Evolutionary conservation across 2,329 filamentous ascomycete species (phyloP), one percentile per base, ranked within the genome.

Genomic region (Arthroderma sp.): DNA sequence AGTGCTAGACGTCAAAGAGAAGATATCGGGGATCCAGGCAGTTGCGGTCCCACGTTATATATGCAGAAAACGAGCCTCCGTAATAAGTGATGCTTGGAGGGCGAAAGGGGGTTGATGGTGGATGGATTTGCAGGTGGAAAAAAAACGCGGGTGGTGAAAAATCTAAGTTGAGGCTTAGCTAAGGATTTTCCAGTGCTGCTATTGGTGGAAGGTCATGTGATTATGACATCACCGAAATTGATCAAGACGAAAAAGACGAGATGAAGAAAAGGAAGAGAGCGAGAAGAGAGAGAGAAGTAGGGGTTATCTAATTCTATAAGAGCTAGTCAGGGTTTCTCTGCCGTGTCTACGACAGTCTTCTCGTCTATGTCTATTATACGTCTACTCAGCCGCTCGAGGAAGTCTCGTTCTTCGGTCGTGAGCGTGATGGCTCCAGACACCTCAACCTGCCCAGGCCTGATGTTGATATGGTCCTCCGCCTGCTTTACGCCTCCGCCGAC

Each of bases 391-490:
- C 57, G 64, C 49, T 67, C 63, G 25, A 74, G 59, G 1, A 70
- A 57, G 52, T 63, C 60, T 58, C 57, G 65, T 62, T 74, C 72
- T 37, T 68, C 65, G 1, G 62, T 58, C 13, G 67, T 67, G 21
- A 74, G 55, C 41, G 60, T 66, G 15, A 74, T 44, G n/a, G 68
- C 65, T 58, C 69, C 66, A 2, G 72, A 66, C 21, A 73, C 61
- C 2, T 63, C 54, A 15, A 74, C 60, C 31, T 65, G 63, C 0
- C 68, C 70, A 4, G 61, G 58, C 41, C 63, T 61, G 28, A 74
- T 63, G 8, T 68, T 60, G 15, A 73, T 59, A 25, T 35, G 23
- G 15, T 17, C 25, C 25, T n/a, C 31, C 64, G 66, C 54, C 21
- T 65, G 67, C 56, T 63, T 62, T 55, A 55, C 15, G 9, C n/a